Conservation (phyloP, 306 rosid genomes). For the Cyamopsis tetragonoloba region DNA sequence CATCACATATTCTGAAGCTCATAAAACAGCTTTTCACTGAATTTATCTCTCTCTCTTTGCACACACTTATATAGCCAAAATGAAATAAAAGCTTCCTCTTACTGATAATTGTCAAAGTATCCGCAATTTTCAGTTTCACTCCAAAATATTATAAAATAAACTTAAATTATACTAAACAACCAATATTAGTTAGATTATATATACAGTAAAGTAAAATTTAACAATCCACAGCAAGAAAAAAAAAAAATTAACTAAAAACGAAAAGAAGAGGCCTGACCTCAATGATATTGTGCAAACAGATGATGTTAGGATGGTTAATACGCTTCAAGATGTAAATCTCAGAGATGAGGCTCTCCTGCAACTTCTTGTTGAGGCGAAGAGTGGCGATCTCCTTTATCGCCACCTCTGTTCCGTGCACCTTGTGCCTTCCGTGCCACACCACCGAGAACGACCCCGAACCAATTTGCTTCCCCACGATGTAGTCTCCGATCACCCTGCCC, state of each 20-base stretch:
- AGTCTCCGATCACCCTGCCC: constrained; percentile 71
- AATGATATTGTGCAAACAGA: constrained; percentile 78
- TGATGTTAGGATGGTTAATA: constrained; percentile 87
- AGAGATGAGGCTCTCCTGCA: constrained; percentile 89
- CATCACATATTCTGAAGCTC: not conserved
- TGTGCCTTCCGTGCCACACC: constrained; percentile 92
- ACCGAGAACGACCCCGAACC: constrained; percentile 98
- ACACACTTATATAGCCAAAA: not conserved
- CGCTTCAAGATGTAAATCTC: constrained; percentile 82
- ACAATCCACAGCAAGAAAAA: not conserved
- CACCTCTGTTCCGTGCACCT: constrained; percentile 89
- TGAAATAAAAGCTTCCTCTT: not conserved
- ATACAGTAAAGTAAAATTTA: not conserved
- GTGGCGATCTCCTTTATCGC: constrained; percentile 94
- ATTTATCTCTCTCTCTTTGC: too few species aligned
- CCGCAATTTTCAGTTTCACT: not conserved
- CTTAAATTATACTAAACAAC: not conserved
- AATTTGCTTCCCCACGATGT: constrained; percentile 70
- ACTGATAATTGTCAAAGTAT: not conserved
- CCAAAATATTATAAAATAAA: not conserved
- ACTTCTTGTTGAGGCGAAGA: constrained; percentile 70
- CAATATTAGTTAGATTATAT: not conserved
- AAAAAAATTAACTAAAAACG: not conserved
- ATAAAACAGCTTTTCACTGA: constrained; percentile 1
- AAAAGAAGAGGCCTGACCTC: constrained; percentile 44